Percentiles rank a stretch among this genome's conserved stretches.
phyloP scores from a whole-genome alignment of 2,329 filamentous ascomycete genomes.

The Xenoacremonium recifei region DNA sequence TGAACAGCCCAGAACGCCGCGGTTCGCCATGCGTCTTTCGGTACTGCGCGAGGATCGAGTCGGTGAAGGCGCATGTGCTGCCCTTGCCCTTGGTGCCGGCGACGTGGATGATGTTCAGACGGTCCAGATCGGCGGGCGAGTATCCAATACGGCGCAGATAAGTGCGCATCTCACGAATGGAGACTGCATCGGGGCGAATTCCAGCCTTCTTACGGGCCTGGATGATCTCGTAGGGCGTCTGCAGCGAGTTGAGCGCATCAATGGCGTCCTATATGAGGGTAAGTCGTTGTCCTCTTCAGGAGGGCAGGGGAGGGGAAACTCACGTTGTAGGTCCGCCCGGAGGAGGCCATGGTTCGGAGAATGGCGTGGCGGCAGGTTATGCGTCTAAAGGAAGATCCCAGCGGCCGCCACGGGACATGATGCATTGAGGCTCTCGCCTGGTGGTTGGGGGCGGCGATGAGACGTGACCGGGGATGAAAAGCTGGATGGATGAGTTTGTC shows the following conservation, averaged over 20 bases:
- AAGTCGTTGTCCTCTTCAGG: neutral
- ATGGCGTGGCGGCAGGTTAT: conserved; percentile 12
- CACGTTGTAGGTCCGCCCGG: conserved; percentile 35
- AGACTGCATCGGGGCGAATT: conserved; percentile 63
- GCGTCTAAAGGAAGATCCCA: conserved; percentile 18
- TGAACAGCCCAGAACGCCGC: conserved; percentile 61
- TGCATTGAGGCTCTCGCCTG: conserved; percentile 26
- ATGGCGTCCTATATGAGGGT: conserved; percentile 70
- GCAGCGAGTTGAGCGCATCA: conserved; percentile 80
- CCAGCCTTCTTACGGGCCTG: conserved; percentile 76
- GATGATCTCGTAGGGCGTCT: conserved; percentile 81
- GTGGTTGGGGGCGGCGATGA: neutral
- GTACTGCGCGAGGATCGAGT: conserved; percentile 59
- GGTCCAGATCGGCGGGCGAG: conserved; percentile 53
- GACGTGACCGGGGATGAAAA: neutral
- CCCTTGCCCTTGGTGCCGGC: conserved; percentile 79
- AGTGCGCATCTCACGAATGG: conserved; percentile 75
- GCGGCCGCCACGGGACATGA: conserved; percentile 29
- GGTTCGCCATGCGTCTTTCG: conserved; percentile 34
- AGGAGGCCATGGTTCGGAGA: conserved; percentile 27
- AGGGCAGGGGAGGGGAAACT: conserved; percentile 3
- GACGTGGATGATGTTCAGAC: conserved; percentile 67
- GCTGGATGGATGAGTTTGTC: conserved; percentile 5
- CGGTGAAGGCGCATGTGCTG: conserved; percentile 66
- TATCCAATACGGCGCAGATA: conserved; percentile 80